Conservation (phyloP, 31 red algal genomes). For the Bonnemaisonia californica region DNA sequence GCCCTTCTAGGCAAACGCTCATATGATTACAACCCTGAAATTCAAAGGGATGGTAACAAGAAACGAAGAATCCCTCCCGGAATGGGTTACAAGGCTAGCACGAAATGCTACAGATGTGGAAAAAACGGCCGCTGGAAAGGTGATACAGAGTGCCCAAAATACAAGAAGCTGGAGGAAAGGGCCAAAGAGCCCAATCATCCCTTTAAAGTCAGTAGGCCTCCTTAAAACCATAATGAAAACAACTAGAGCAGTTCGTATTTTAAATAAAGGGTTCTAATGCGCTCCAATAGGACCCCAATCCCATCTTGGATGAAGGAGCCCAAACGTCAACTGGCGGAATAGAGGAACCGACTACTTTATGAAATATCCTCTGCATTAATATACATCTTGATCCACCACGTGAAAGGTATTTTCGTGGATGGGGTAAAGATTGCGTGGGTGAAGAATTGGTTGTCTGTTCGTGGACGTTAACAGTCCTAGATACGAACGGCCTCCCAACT, state of each 20-base stretch:
- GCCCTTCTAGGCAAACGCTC: not conserved
- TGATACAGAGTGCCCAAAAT: not conserved
- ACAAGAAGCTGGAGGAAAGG: not conserved
- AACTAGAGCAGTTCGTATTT: not conserved
- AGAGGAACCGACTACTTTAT: not conserved
- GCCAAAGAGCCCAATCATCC: not conserved
- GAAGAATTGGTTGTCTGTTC: slow-evolving; percentile 14
- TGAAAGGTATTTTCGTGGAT: slow-evolving; percentile 12
- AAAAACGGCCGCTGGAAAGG: not conserved
- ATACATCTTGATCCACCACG: not conserved
- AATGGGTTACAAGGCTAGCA: not conserved
- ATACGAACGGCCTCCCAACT: slow-evolving; percentile 17
- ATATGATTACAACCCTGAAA: not conserved
- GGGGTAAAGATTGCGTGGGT: not conserved
- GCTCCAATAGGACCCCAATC: slow-evolving; percentile 4
- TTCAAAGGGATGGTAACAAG: not conserved
- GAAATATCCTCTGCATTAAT: slow-evolving; percentile 27
- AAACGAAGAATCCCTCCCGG: not conserved
- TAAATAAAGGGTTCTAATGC: not conserved
- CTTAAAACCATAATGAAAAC: too few species aligned
- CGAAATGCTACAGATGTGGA: not conserved
- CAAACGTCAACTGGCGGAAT: slow-evolving; percentile 25
- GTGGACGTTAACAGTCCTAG: slow-evolving; percentile 16
- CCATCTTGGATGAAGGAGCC: slow-evolving; percentile 24
- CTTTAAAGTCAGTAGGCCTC: too few species aligned